Base-by-base conservation (phyloP, 2,329 filamentous ascomycete genomes). In the Reticulascus tulasneorum region DNA sequence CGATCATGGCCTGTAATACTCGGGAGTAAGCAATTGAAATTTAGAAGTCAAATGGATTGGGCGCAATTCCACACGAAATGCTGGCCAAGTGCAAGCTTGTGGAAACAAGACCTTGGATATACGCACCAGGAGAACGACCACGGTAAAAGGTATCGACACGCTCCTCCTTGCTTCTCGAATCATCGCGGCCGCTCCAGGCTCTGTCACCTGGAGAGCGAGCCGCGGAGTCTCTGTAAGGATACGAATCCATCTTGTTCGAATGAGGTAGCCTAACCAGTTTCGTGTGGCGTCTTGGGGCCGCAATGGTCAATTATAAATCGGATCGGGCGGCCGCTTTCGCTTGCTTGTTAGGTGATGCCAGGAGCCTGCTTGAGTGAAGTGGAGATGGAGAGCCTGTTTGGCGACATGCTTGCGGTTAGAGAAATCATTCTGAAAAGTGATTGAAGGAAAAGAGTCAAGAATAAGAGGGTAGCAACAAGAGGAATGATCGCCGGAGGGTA, bases 61-160 rank as follows among this genome's bases (percentile, higher is more conserved):
- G 23, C 1, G 12, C 9, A 12, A 10, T 8, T 7, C 23, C n/a
- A n/a, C n/a, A 18, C 21, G 6, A 7, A 13, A 18, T 15, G 16
- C 9, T 10, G 15, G n/a, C 4, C 19, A 15, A 25, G 15, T 27
- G 20, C 22, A 27, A 22, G n/a, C 27, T 4, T 10, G 11, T 11
- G 20, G n/a, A 15, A 4, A 4, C 11, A n/a, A 21, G 24, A 17
- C 9, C 16, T n/a, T n/a, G n/a, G n/a, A 16, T 38, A 22, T 46
- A 74, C 80, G 56, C 72, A 86, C 83, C 81, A 59, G 83, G 82
- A 49, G 83, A 86, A 56, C 83, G 75, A 42, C 74, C 75, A 40
- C 82, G 74, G 49, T 83, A 81, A 45, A 80, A 82, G 26, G 65
- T 71, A 51, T 84, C 79, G 31, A 67, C 64, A 42, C 73, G 64